These are phyloP conservation scores for Sphaerobolus stellatus DNA, from an alignment of 1,284 basidiomycete genomes.

Conservation along the genomic window DNA sequence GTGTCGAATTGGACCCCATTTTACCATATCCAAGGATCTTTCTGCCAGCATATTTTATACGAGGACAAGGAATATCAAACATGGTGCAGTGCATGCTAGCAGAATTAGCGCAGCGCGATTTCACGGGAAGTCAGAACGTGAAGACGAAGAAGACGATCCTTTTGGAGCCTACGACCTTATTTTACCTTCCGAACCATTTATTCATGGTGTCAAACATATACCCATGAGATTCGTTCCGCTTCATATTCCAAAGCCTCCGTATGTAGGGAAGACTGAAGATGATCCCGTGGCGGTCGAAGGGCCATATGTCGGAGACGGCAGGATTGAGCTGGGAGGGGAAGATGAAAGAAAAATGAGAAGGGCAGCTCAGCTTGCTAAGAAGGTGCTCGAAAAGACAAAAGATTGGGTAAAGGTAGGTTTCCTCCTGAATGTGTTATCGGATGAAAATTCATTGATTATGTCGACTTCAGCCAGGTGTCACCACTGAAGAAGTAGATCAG, in stretches of 20 bases:
- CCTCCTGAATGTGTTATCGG: too few species aligned
- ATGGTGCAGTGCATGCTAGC: not conserved
- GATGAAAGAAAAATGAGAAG: conserved; percentile 58
- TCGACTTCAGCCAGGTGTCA: conserved; percentile 74
- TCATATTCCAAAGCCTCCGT: conserved; percentile 59
- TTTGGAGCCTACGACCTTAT: conserved; percentile 64
- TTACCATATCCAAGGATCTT: not conserved
- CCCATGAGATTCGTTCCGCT: conserved; percentile 56
- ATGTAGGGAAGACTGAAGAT: conserved; percentile 39
- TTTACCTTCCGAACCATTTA: conserved; percentile 62
- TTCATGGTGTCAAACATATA: conserved; percentile 66
- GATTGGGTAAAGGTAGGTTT: conserved; percentile 54
- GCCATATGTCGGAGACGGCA: conserved; percentile 32
- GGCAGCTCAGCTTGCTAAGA: conserved; percentile 61
- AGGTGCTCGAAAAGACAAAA: conserved; percentile 58
- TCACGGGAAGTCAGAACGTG: not conserved
- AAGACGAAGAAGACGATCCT: conserved; percentile 22
- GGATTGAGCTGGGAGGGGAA: conserved; percentile 54
- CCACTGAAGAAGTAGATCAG: conserved; percentile 72
- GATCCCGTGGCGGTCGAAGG: conserved; percentile 15
- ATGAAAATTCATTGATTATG: too few species aligned
- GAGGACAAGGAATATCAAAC: not conserved
- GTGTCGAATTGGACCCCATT: not conserved
- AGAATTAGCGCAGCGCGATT: not conserved
- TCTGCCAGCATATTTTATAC: not conserved